phyloP scores from a whole-genome alignment of 768 basidiomycete genomes.

The Pulveroboletus frians region DNA sequence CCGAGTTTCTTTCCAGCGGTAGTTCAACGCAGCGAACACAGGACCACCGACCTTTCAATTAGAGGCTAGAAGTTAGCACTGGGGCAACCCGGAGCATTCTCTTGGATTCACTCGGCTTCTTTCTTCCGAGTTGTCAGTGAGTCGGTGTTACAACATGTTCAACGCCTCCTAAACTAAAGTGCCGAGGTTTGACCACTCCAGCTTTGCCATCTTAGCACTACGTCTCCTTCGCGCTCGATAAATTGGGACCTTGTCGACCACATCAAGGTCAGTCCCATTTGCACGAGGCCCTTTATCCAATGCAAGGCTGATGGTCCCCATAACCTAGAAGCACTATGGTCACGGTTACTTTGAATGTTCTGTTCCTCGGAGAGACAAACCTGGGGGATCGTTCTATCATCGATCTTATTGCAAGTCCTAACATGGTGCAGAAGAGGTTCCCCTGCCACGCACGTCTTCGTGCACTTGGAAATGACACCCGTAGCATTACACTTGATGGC shows the following conservation, averaged over 20 bases:
- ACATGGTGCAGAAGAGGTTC: neutral
- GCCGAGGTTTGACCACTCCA: constrained; percentile 14
- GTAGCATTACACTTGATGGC: constrained; percentile 10
- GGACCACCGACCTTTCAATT: neutral
- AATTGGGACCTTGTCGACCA: neutral
- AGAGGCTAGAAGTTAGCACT: neutral
- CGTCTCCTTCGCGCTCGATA: constrained; percentile 9
- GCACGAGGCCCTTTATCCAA: neutral
- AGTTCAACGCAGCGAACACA: constrained; percentile 8
- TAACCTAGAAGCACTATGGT: constrained; percentile 6
- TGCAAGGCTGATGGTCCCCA: constrained; percentile 3
- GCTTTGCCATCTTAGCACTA: constrained; percentile 1
- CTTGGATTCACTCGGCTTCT: neutral
- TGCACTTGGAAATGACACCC: constrained; percentile 1
- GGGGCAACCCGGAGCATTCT: neutral
- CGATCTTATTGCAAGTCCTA: constrained; percentile 14
- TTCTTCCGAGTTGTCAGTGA: constrained; percentile 4
- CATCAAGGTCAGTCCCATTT: constrained; percentile 12
- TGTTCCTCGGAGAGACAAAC: constrained; percentile 22
- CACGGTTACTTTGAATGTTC: constrained; percentile 8
- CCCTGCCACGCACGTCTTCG: neutral
- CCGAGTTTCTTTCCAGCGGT: neutral
- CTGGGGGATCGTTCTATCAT: constrained; percentile 16
- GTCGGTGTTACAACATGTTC: neutral
- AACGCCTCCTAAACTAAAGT: constrained; percentile 9